Conservation (phyloP, 108 stramenopile genomes). For the Parmales sp. region DNA sequence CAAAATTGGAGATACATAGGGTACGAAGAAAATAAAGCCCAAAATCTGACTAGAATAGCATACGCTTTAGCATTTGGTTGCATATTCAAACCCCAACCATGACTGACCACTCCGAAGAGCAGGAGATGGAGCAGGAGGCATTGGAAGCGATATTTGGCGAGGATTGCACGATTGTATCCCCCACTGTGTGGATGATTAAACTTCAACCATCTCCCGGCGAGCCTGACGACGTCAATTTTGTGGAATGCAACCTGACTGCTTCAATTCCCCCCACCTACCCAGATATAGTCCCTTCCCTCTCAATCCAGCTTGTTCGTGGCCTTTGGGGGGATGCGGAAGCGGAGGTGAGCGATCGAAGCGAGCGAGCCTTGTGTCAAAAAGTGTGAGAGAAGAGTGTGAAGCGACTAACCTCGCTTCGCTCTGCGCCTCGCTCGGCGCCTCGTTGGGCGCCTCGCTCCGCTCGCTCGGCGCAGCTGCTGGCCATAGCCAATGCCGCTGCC, state of each 20-base stretch:
- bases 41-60: too few relatives aligned
- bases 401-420: too few relatives aligned
- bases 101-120: background rate
- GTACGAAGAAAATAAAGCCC: too few relatives aligned
- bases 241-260: background rate
- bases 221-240: background rate
- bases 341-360: background rate
- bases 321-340: background rate
- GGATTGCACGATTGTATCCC: background rate
- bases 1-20: too few relatives aligned
- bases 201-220: background rate
- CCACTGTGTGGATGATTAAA: background rate
- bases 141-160: background rate
- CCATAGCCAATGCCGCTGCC: conserved; percentile 57
- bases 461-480: conserved; percentile 25
- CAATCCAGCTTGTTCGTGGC: background rate
- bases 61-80: too few relatives aligned
- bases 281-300: too few relatives aligned
- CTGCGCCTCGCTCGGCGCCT: too few relatives aligned
- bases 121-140: background rate
- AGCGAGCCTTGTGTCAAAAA: too few relatives aligned
- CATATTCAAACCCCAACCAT: too few relatives aligned
- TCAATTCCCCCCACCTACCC: background rate
- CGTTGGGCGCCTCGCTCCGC: too few relatives aligned
- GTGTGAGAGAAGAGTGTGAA: background rate